phyloP scores from a whole-genome alignment of 495 filamentous ascomycete genomes.

The Hypoxylon fragiforme region DNA sequence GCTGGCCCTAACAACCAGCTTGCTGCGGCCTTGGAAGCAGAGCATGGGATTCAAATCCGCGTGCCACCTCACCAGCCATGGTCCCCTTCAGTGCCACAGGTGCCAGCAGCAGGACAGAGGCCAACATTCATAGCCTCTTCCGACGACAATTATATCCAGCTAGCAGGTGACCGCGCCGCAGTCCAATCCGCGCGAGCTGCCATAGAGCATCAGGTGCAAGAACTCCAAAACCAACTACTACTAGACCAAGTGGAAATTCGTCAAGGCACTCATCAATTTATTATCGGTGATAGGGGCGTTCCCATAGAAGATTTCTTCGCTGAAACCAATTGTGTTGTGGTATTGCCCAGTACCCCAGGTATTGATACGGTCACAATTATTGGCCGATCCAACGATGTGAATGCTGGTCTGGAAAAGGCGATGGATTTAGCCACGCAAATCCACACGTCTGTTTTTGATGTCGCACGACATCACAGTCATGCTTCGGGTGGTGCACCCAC shows the following conservation, averaged over 20 bases:
- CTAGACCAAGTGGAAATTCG: conserved; percentile 74
- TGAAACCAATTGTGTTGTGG: conserved; percentile 86
- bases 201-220: conserved; percentile 74
- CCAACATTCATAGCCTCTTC: conserved; percentile 68
- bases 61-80: conserved; percentile 80
- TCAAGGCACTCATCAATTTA: conserved; percentile 83
- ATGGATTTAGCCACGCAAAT: conserved; percentile 82
- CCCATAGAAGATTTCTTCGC: conserved; percentile 82
- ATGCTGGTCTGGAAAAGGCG: conserved; percentile 72
- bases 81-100: conserved; percentile 67
- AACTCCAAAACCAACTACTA: conserved; percentile 69
- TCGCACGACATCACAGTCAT: conserved; percentile 72
- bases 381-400: conserved; percentile 72
- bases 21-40: conserved; percentile 66
- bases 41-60: conserved; percentile 67
- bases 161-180: conserved; percentile 82
- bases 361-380: conserved; percentile 83
- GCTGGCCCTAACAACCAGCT: conserved; percentile 74
- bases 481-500: conserved; percentile 69
- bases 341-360: conserved; percentile 72
- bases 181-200: conserved; percentile 77
- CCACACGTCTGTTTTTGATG: conserved; percentile 75
- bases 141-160: conserved; percentile 70
- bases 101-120: conserved; percentile 61
- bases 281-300: conserved; percentile 77